These are phyloP conservation scores for Sorghum bicolor DNA, from an alignment of 176 grass and related monocot genomes.

Conservation along the genomic window DNA sequence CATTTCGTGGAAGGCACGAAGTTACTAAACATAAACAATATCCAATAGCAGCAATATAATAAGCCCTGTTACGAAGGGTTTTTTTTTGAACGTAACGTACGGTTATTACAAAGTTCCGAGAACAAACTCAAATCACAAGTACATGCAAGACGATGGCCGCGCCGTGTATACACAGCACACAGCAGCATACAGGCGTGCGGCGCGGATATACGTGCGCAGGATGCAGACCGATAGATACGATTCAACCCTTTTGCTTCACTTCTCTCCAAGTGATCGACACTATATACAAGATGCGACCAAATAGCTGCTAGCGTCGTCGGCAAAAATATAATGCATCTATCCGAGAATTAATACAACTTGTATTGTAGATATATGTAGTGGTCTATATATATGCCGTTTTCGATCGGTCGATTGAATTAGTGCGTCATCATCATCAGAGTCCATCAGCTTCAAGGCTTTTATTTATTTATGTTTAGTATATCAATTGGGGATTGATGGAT, in stretches of 20 bases:
- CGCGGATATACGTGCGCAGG: neutral
- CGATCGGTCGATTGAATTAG: neutral
- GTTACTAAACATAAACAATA: neutral
- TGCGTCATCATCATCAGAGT: conserved; percentile 12
- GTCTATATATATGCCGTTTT: neutral
- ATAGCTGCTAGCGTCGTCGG: conserved; percentile 27
- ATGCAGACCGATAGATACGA: neutral
- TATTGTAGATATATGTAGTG: neutral
- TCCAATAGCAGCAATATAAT: no score
- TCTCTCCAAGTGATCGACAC: conserved; percentile 19
- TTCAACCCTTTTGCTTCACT: conserved; percentile 40
- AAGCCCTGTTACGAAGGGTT: no score
- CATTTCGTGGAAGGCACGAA: neutral
- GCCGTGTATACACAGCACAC: neutral
- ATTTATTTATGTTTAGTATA: neutral
- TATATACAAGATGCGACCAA: neutral
- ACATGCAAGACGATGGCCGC: neutral
- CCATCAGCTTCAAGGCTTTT: neutral
- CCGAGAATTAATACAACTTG: neutral
- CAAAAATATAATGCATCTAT: conserved; percentile 16
- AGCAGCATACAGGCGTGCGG: neutral
- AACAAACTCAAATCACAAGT: no score
- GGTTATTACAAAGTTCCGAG: no score
- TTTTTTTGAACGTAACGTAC: no score
- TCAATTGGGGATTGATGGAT: neutral